A percentile compares a stretch with the other conserved stretches of the same genome.
Conservation (phyloP, 2,329 filamentous ascomycete species). For the Monilinia vaccinii-corymbosi region DNA sequence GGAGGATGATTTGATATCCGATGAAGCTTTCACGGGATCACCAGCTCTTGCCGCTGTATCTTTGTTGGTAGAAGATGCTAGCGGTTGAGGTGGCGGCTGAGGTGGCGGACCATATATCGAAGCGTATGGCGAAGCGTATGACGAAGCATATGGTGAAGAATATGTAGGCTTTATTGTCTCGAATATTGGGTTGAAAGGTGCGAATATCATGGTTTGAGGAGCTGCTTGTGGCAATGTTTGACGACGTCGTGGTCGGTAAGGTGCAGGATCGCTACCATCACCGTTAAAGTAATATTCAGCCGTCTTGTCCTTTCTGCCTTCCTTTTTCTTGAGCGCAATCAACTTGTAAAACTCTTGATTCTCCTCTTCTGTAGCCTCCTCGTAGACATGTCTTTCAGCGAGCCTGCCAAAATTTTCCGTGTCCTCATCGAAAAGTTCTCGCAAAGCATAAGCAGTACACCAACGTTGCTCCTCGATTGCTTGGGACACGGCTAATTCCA, state of each 20-base stretch:
- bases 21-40: neutral
- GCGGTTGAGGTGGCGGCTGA: slow-evolving; percentile 1
- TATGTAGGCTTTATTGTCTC: slow-evolving; percentile 14
- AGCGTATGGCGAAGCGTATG: slow-evolving; percentile 10
- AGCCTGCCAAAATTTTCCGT: slow-evolving; percentile 42
- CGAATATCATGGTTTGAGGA: neutral
- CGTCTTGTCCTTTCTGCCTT: slow-evolving; percentile 46
- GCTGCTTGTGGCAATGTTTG: neutral
- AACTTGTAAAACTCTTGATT: slow-evolving; percentile 42
- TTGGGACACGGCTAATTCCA: slow-evolving; percentile 49
- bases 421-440: slow-evolving; percentile 51
- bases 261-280: slow-evolving; percentile 25
- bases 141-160: slow-evolving; percentile 4
- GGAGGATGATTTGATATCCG: slow-evolving; percentile 6
- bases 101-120: slow-evolving; percentile 17
- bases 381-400: slow-evolving; percentile 48
- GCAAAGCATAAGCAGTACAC: slow-evolving; percentile 53
- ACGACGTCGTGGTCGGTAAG: slow-evolving; percentile 11
- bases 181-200: slow-evolving; percentile 9
- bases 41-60: neutral
- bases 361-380: slow-evolving; percentile 42
- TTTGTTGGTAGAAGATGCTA: neutral
- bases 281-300: slow-evolving; percentile 43
- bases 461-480: slow-evolving; percentile 48
- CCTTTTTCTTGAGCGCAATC: slow-evolving; percentile 45